Evolutionary conservation across 768 basidiomycete species (phyloP).

Genomic region (Pholiota conissans): DNA sequence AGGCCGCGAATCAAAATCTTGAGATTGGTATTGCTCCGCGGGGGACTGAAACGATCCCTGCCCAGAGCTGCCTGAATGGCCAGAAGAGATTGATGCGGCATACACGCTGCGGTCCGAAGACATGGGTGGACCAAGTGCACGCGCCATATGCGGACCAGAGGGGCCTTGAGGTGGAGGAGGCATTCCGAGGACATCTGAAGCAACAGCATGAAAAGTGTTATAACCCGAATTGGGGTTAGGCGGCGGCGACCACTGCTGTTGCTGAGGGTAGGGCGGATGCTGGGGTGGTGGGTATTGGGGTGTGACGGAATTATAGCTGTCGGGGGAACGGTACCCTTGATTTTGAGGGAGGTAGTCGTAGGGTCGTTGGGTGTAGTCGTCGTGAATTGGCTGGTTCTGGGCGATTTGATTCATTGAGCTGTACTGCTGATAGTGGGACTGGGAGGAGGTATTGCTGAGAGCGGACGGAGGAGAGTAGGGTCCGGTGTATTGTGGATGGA

Average conservation of each 20-base stretch:
- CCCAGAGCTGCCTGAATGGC: constrained; percentile 25
- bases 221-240: constrained; percentile 36
- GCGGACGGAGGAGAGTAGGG: constrained; percentile 3
- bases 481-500: background rate
- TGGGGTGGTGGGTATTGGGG: constrained; percentile 7
- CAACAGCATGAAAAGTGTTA: constrained; percentile 68
- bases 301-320: background rate
- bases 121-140: constrained; percentile 18
- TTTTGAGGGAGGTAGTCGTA: constrained; percentile 5
- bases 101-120: constrained; percentile 22
- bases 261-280: constrained; percentile 8
- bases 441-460: constrained; percentile 4
- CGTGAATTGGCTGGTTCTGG: background rate
- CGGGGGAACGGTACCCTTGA: constrained; percentile 9
- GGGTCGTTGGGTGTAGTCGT: constrained; percentile 1
- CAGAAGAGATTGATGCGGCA: constrained; percentile 25
- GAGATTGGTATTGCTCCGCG: constrained; percentile 27
- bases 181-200: constrained; percentile 81
- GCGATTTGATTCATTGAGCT: background rate
- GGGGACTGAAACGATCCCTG: constrained; percentile 20
- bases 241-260: constrained; percentile 8
- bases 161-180: constrained; percentile 49
- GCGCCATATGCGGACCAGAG: constrained; percentile 11
- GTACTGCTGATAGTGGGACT: background rate
- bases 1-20: constrained; percentile 61